Base-by-base conservation (phyloP, 129 eudicot genomes). In the Solidago caesia region DNA sequence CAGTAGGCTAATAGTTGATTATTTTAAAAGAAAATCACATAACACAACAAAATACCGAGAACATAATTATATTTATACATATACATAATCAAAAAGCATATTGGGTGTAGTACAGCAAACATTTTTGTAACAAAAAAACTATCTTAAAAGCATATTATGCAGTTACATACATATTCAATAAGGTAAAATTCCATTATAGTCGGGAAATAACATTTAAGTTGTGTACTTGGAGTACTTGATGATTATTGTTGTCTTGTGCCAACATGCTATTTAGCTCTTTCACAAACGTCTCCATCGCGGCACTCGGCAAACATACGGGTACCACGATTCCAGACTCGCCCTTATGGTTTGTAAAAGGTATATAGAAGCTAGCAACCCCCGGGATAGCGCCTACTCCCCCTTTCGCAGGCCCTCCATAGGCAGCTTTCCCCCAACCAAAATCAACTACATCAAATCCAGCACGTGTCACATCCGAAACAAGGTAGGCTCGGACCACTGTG, bases 381-480 rank as follows among this genome's bases (percentile, higher is more conserved):
- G 94, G 90, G 48, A 85, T 83, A 6, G 85, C 86, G 0, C 86
- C 90, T 9, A 88, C 86, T 4, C 93, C 93, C 7, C 90, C 88
- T 73, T 83, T 87, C 4, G 94, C 94, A 3, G 94, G 87, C 4
- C 96, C 96, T 0, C 89, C 94, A 45, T 85, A 90, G 3, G 71
- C 86, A 8, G 94, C 83, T 58, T 77, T 84, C 0, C 97, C 97
- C 97, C 96, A 90, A 14, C 91, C 97, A 26, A 91, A 91, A 58
- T 91, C 97, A 44, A 86, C 88, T 3, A 79, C 87, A 8, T 74
- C 85, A 26, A 84, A 85, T 14, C 97, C 91, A 6, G 87, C 80
- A 6, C 66, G 88, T 5, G 85, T 83, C 68, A 88, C 80, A 9
- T 90, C 96, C 1, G 94, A 90, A 4, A 90, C 89, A 61, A 90